Conservation (phyloP, 108 stramenopile genomes). For the Stephanodiscus minutulus region DNA sequence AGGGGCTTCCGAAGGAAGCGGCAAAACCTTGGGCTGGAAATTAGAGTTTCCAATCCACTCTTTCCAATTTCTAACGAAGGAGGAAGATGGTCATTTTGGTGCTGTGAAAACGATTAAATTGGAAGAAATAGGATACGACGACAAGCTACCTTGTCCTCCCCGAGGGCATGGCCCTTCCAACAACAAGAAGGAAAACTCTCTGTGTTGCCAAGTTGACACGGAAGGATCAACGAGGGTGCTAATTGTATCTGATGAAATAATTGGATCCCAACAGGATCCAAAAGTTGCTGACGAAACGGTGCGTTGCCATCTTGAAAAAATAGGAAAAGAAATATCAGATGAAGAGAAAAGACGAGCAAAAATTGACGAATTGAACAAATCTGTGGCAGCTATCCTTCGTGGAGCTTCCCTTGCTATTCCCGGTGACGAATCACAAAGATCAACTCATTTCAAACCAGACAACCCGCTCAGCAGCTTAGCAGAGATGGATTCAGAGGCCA, state of each 20-base stretch:
- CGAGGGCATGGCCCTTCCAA: constrained; percentile 15
- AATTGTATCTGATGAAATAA: constrained; percentile 65
- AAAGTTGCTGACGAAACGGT: constrained; percentile 52
- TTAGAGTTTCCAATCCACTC: constrained; percentile 40
- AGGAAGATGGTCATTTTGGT: constrained; percentile 78
- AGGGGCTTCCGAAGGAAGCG: not conserved
- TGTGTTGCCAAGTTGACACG: constrained; percentile 77
- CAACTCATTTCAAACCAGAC: not conserved
- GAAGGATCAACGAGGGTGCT: constrained; percentile 83
- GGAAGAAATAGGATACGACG: constrained; percentile 86
- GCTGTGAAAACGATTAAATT: constrained; percentile 66
- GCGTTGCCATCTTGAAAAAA: constrained; percentile 50
- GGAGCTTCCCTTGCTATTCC: not conserved
- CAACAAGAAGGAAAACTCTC: constrained; percentile 20
- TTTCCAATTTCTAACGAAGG: constrained; percentile 65
- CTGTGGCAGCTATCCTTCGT: not conserved
- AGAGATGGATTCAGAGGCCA: not conserved
- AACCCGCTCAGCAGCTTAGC: constrained; percentile 6
- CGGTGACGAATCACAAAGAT: not conserved
- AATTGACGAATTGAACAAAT: constrained; percentile 31
- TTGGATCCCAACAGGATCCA: constrained; percentile 6
- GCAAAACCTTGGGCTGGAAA: constrained; percentile 9
- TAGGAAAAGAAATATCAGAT: constrained; percentile 51
- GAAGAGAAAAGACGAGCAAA: constrained; percentile 42
- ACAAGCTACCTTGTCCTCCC: constrained; percentile 60